Conservation (phyloP, 148 eudicot species). For the Silene latifolia region DNA sequence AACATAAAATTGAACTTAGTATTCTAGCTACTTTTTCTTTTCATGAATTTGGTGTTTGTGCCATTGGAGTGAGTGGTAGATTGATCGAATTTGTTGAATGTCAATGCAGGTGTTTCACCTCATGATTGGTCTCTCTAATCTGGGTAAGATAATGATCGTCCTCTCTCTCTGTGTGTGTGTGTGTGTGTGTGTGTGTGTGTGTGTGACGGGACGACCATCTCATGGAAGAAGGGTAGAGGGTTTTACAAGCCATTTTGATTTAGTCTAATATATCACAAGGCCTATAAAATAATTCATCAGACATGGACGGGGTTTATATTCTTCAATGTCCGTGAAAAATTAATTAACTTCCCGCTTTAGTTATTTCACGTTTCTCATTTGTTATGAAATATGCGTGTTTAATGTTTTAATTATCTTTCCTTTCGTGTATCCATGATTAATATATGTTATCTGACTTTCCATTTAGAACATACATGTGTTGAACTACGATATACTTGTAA, state of each 20-base stretch:
- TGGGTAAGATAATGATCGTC: conserved; percentile 47
- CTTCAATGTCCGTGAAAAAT: background rate
- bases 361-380: background rate
- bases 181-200: background rate
- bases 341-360: background rate
- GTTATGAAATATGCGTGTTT: background rate
- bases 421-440: conserved; percentile 9
- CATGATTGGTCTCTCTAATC: conserved; percentile 70
- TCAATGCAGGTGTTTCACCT: conserved; percentile 78
- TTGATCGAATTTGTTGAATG: conserved; percentile 22
- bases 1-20: too few species aligned
- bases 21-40: background rate
- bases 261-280: background rate
- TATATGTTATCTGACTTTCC: background rate
- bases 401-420: background rate
- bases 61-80: background rate
- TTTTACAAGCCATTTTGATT: background rate
- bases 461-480: background rate
- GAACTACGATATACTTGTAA: background rate
- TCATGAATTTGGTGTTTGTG: background rate
- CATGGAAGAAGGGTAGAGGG: background rate
- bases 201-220: background rate
- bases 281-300: background rate
- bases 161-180: too few species aligned
- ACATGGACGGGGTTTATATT: background rate